Base-by-base conservation (phyloP, 345 rosid genomes). In the Euphorbia pulcherrima region DNA sequence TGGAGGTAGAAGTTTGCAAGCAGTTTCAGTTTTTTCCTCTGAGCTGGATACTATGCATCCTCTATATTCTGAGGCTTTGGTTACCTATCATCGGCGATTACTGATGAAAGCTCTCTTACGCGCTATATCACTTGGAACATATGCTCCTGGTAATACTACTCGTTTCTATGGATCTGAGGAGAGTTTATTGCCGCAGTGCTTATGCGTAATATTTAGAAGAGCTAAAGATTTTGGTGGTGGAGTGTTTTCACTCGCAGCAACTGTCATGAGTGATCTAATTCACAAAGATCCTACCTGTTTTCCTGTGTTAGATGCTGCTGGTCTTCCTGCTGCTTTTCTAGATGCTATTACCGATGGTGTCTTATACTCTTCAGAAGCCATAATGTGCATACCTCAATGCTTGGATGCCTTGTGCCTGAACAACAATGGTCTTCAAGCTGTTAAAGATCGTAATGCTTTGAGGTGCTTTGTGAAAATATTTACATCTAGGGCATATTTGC, bases 141-240 rank as follows among this genome's bases (percentile, higher is more conserved):
- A 93, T 81, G 94, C 96, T 63, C 88, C 98, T 68, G 98, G 98
- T 65, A 90, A 82, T 81, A 82, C 88, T 72, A 76, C 92, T 40
- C 86, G 83, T 78, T 69, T 86, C 74, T 86, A 82, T 84, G 91
- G 96, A 64, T 87, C 96, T 67, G 92, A 86, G 75, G 97, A 88
- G 79, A 93, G 82, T 77, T 80, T 90, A 82, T 77, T 90, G 78
- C 96, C 97, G 3, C 88, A 89, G 55, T 90, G 97, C 83, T 81
- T 93, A 72, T 84, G 87, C 68, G 79, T 82, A 72, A 90, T 93
- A 60, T 93, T 93, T 63, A 82, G 83, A 70, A 80, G 91, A 77
- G 94, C 92, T 35, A 90, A 93, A 79, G 88, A 93, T 81, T 93
- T 90, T 61, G 96, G 98, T 56, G 98, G 98, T 47, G 98, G 98